Evolutionary conservation across 441 rosid species (phyloP), one percentile per base, ranked within the genome.

Genomic region (Gossypium gossypioides): DNA sequence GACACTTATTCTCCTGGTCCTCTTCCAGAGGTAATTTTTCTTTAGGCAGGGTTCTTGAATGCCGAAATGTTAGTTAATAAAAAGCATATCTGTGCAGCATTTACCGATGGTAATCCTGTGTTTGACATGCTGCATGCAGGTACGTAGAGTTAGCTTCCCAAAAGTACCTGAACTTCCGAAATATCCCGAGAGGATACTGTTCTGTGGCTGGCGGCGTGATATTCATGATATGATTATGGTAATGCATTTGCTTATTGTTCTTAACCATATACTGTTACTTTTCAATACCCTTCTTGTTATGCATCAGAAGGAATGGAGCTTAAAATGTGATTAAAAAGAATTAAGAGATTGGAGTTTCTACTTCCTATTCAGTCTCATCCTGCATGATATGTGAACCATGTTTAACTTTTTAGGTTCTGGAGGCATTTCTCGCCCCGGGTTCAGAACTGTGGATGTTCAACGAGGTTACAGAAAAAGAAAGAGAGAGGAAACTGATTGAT

Each of bases 141-240:
- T 89, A 25, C 79, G 62, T 9, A 76, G 73, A 76, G 84, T 88
- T 72, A 75, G 55, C 70, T 88, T 84, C 76, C 94, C 91, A 2
- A 89, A 83, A 68, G 79, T 75, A 60, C 72, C 78, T 64, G 96
- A 93, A 69, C 97, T 85, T 75, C 97, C 97, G 55, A 91, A 93
- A 77, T 86, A 86, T 84, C 96, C 98, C 3, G 96, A 93, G 86
- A 91, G 77, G 85, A 89, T 93, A 78, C 79, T 93, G 22, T 87
- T 93, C 71, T 91, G 97, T 77, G 98, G 98, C 42, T 93, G 98
- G 98, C 93, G 97, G 18, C 94, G 98, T 56, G 97, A 91, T 86
- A 89, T 93, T 77, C 86, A 91, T 84, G 98, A 93, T 84, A 93
- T 93, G 98, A 93, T 93, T 72, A 82, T 75, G 93, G 98, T 91